Evolutionary conservation across 2,329 filamentous ascomycete genomes (phyloP), one percentile per base, ranked within the genome.

Genomic region (Colletotrichum gloeosporioides): DNA sequence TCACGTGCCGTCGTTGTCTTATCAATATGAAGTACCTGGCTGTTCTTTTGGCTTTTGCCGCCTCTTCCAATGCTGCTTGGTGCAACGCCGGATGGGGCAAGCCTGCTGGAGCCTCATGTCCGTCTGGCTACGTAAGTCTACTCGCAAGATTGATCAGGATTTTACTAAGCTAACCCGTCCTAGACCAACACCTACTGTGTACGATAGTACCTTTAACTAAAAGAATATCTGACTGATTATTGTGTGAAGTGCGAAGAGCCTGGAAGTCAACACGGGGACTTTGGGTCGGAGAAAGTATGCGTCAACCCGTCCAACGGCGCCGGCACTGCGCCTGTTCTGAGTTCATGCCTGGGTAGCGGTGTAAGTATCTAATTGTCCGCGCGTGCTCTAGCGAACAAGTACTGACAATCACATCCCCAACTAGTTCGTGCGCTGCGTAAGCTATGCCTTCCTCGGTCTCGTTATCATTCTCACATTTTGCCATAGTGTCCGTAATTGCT

Each of bases 351-450:
- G 55, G 55, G 25, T 27, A 59, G 22, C 13, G 55, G 55, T 27
- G 55, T 59, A 59, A 27, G 55, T 29, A 29, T 27, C 55, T 16
- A n/a, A 8, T 59, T 59, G 25, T 27, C 15, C 25, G 15, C 25
- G 18, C 9, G 16, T 25, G 9, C 55, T 29, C 29, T 59, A 16
- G 0, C 4, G 27, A 8, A 59, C 8, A 59, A 18, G 3, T 8
- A n/a, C 55, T 59, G 55, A 59, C 22, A 27, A 27, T 29, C 22
- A 8, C 55, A n/a, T n/a, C 18, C 9, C 25, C 2, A 9, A 57
- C 3, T 59, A 59, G 55, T 29, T 59, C 13, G 55, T 59, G 13
- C 55, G 55, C 55, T 59, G 55, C 55, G 55, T 59, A 59, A 59
- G 55, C 18, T 49, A n/a, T n/a, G 18, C 5, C 9, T 49, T 22